Evolutionary conservation across 2,329 filamentous ascomycete genomes (phyloP).

Genomic region (Sarocladium brachiariae): DNA sequence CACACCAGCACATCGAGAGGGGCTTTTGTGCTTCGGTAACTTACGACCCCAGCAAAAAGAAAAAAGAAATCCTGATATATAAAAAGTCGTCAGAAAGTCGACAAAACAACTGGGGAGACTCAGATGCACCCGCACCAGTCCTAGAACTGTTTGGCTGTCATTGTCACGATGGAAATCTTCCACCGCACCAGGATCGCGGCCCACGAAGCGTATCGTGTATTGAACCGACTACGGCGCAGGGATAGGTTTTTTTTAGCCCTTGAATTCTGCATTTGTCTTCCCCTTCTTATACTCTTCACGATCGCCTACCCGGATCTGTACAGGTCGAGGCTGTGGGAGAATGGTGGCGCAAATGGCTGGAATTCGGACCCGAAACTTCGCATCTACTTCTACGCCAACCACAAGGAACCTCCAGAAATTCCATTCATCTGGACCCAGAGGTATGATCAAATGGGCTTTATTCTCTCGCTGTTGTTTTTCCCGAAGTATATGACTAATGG

Average conservation of each 20-base stretch:
- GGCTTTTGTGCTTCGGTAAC: no score
- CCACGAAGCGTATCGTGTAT: background rate
- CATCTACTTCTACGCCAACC: constrained; percentile 25
- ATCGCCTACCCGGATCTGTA: background rate
- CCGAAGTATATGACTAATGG: no score
- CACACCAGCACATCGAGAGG: no score
- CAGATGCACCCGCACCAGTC: no score
- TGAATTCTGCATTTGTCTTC: background rate
- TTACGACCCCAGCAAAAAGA: no score
- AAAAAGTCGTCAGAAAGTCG: no score
- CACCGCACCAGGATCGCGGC: background rate
- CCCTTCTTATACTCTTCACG: background rate
- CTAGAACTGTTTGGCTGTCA: no score
- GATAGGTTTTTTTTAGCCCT: background rate
- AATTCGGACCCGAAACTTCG: constrained; percentile 23
- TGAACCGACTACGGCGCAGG: background rate
- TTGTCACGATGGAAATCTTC: background rate
- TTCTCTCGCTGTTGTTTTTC: no score
- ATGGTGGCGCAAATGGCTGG: constrained; percentile 22
- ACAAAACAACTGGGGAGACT: no score
- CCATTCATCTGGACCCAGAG: constrained; percentile 21
- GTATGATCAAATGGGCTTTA: no score
- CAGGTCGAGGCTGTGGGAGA: constrained; percentile 15
- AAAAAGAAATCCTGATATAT: background rate
- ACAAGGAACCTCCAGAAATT: constrained; percentile 21